phyloP scores from a whole-genome alignment of 768 basidiomycete species.

The Infundibulicybe gibba region DNA sequence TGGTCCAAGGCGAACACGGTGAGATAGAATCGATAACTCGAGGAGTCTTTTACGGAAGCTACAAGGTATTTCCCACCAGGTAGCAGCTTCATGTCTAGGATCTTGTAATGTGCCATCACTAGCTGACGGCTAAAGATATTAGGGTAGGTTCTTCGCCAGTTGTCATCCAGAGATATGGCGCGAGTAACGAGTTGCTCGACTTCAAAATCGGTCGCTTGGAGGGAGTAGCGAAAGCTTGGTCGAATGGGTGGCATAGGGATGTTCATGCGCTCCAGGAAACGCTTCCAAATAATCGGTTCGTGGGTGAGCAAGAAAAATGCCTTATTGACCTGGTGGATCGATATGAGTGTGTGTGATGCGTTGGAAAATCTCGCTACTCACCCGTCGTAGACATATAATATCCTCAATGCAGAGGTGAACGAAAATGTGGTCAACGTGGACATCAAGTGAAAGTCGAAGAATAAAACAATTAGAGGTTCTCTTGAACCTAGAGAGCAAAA shows the following conservation, averaged over 20 bases:
- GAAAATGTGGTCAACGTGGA: slow-evolving; percentile 41
- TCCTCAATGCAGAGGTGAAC: slow-evolving; percentile 41
- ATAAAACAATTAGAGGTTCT: slow-evolving; percentile 16
- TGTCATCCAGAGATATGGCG: slow-evolving; percentile 56
- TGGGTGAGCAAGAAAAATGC: slow-evolving; percentile 61
- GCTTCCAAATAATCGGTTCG: slow-evolving; percentile 68
- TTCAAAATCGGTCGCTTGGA: slow-evolving; percentile 34
- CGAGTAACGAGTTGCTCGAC: slow-evolving; percentile 58
- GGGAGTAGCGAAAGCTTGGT: slow-evolving; percentile 47
- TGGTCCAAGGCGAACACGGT: slow-evolving; percentile 57
- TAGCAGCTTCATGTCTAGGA: slow-evolving; percentile 52
- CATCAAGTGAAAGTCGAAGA: slow-evolving; percentile 31
- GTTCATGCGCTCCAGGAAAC: slow-evolving; percentile 48
- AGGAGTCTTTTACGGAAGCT: slow-evolving; percentile 49
- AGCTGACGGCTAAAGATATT: slow-evolving; percentile 20
- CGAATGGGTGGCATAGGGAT: slow-evolving; percentile 61
- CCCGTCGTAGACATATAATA: slow-evolving; percentile 40
- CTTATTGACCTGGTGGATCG: slow-evolving; percentile 45
- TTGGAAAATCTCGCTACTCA: slow-evolving; percentile 13
- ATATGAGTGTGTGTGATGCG: not conserved
- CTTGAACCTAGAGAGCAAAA: slow-evolving; percentile 14
- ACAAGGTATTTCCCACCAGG: slow-evolving; percentile 69
- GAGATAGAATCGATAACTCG: slow-evolving; percentile 43
- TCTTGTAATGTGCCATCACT: slow-evolving; percentile 29
- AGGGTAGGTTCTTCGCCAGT: slow-evolving; percentile 47